Conservation (phyloP, 1,284 basidiomycete species). For the Heterobasidion irregulare region DNA sequence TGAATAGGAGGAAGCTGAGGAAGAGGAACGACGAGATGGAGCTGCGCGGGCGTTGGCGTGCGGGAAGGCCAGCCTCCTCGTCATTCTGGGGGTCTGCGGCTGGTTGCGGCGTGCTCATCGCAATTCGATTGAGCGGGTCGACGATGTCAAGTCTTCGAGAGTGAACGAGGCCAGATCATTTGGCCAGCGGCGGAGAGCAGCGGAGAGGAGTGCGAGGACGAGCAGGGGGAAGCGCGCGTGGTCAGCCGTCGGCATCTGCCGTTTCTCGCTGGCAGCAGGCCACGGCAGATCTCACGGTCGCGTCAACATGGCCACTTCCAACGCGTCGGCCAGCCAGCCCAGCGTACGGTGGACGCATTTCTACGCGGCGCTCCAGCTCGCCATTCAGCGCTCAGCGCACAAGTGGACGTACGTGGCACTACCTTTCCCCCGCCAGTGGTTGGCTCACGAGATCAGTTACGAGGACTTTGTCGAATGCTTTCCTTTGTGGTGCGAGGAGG, state of each 20-base stretch:
- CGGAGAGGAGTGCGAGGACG: no score
- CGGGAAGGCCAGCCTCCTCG: background rate
- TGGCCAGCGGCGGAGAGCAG: no score
- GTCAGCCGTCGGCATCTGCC: no score
- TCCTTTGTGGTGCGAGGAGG: constrained; percentile 63
- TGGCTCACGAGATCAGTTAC: constrained; percentile 33
- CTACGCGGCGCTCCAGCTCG: constrained; percentile 65
- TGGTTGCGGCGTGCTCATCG: background rate
- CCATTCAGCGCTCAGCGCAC: constrained; percentile 65
- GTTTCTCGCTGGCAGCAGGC: no score
- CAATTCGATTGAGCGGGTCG: background rate
- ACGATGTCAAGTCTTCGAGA: background rate
- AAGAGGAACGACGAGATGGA: constrained; percentile 68
- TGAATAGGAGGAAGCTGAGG: constrained; percentile 63
- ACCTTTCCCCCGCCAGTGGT: background rate
- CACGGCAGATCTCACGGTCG: no score
- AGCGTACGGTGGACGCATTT: constrained; percentile 72
- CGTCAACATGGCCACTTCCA: constrained; percentile 4
- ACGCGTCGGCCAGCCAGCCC: constrained; percentile 22
- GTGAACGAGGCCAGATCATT: no score
- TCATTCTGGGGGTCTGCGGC: background rate
- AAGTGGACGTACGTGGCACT: constrained; percentile 65
- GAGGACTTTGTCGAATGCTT: constrained; percentile 76
- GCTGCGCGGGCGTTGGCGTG: constrained; percentile 33
- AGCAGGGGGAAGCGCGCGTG: no score